phyloP scores from a whole-genome alignment of 441 rosid genomes.

The Populus hybrid region DNA sequence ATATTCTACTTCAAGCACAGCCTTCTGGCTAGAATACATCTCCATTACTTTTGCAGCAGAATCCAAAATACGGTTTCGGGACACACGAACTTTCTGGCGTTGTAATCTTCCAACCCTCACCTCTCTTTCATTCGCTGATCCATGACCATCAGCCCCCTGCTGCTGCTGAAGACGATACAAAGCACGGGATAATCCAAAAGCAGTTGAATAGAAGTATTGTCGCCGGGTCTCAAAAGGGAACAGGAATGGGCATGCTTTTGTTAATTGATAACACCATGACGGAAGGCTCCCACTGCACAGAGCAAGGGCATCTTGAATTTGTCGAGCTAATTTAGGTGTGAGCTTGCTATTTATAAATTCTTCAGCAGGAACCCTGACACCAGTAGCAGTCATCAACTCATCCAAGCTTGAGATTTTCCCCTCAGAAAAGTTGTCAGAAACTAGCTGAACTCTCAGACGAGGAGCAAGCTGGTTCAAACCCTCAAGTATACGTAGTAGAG shows the following conservation, averaged over 20 bases:
- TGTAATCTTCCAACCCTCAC: slow-evolving; percentile 93
- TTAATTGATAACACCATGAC: slow-evolving; percentile 97
- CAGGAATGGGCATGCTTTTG: slow-evolving; percentile 95
- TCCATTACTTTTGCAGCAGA: slow-evolving; percentile 99
- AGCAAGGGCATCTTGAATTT: slow-evolving; percentile 99
- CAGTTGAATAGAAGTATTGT: slow-evolving; percentile 97
- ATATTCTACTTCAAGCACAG: slow-evolving; percentile 99
- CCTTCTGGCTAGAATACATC: slow-evolving; percentile 99
- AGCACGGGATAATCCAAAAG: slow-evolving; percentile 99
- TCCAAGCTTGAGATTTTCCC: slow-evolving; percentile 57
- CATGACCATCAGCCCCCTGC: slow-evolving; percentile 98
- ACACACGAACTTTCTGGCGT: slow-evolving; percentile 99
- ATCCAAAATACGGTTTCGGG: slow-evolving; percentile 95
- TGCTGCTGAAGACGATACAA: slow-evolving; percentile 98
- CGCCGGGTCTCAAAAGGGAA: slow-evolving; percentile 98
- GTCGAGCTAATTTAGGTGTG: slow-evolving; percentile 98
- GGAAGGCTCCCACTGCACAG: slow-evolving; percentile 99
- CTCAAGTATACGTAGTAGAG: slow-evolving; percentile 84
- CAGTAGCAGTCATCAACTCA: slow-evolving; percentile 45
- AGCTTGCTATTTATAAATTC: slow-evolving; percentile 91
- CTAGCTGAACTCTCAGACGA: slow-evolving; percentile 71
- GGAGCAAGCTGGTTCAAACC: slow-evolving; percentile 94
- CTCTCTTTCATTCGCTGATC: slow-evolving; percentile 85
- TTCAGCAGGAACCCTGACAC: slow-evolving; percentile 65
- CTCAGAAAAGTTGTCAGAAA: slow-evolving; percentile 66